A percentile compares a stretch with the other conserved stretches of the same genome.
phyloP scores from a whole-genome alignment of 108 stramenopile genomes.

The Cyclotella sp. region DNA sequence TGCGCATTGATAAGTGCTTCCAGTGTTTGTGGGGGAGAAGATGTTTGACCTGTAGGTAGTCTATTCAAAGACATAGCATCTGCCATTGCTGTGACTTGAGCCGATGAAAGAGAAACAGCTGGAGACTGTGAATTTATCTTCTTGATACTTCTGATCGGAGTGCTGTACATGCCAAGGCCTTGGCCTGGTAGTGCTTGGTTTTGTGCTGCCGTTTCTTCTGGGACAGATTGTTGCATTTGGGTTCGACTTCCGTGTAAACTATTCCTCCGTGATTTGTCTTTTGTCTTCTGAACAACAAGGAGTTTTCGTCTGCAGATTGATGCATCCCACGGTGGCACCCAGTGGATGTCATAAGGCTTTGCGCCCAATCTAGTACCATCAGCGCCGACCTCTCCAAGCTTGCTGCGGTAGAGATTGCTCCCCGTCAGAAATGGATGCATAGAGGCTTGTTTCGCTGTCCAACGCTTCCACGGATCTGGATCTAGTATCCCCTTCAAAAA shows the following conservation, averaged over 20 bases:
- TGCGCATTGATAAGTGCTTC: conserved; percentile 9
- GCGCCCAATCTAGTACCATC: conserved; percentile 34
- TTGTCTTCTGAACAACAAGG: conserved; percentile 56
- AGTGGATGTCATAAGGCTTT: conserved; percentile 67
- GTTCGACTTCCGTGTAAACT: conserved; percentile 1
- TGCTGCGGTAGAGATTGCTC: conserved; percentile 41
- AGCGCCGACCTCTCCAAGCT: conserved; percentile 18
- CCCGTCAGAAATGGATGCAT: conserved; percentile 84
- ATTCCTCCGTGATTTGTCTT: conserved; percentile 64
- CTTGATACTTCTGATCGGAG: conserved; percentile 24
- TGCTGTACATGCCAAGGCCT: conserved; percentile 28
- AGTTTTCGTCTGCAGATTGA: conserved; percentile 75
- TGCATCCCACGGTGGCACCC: conserved; percentile 85
- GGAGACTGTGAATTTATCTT: conserved; percentile 27
- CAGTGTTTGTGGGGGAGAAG: conserved; percentile 29
- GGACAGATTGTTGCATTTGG: conserved; percentile 40
- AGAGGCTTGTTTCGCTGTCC: conserved; percentile 79
- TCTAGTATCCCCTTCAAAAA: conserved; percentile 80
- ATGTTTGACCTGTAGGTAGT: conserved; percentile 8
- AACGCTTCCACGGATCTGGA: conserved; percentile 86
- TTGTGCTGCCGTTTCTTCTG: conserved; percentile 42
- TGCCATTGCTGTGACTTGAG: conserved; percentile 48
- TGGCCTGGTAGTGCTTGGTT: conserved; percentile 4
- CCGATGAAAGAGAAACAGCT: conserved; percentile 30
- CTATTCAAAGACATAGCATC: conserved; percentile 51